Conservation (phyloP, 345 rosid genomes). For the Aquilaria yunnanensis region DNA sequence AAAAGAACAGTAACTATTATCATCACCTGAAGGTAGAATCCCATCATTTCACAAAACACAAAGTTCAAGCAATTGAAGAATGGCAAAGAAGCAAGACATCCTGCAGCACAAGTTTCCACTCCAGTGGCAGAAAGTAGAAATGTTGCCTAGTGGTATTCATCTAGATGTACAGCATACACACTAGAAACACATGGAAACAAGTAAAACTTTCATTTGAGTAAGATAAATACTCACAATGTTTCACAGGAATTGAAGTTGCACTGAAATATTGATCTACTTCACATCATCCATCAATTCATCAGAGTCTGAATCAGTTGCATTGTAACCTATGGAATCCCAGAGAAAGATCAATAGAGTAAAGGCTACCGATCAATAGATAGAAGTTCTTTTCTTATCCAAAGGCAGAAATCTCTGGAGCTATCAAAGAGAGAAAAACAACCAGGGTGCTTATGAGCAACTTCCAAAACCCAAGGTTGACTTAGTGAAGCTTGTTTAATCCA, state of each 20-base stretch:
- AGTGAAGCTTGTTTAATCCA: slow-evolving; percentile 76
- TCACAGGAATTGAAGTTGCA: background rate
- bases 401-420: too few relatives aligned
- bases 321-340: slow-evolving; percentile 39
- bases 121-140: too few relatives aligned
- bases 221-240: background rate
- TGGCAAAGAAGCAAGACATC: too few relatives aligned
- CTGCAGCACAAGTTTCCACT: too few relatives aligned
- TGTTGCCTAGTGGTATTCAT: too few relatives aligned
- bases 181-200: background rate
- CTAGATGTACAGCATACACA: background rate
- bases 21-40: too few relatives aligned
- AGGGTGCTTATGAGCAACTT: slow-evolving; percentile 57
- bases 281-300: slow-evolving; percentile 30
- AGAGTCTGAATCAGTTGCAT: slow-evolving; percentile 73
- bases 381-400: too few relatives aligned
- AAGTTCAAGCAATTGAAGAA: too few relatives aligned
- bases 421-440: slow-evolving; percentile 27
- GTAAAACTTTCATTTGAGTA: background rate
- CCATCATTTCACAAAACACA: too few relatives aligned
- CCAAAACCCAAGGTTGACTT: slow-evolving; percentile 53
- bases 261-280: slow-evolving; percentile 2
- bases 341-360: background rate
- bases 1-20: too few relatives aligned
- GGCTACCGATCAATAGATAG: too few relatives aligned